Evolutionary conservation across 805 yeast genomes (phyloP).

Genomic region (Candida multigemmis): DNA sequence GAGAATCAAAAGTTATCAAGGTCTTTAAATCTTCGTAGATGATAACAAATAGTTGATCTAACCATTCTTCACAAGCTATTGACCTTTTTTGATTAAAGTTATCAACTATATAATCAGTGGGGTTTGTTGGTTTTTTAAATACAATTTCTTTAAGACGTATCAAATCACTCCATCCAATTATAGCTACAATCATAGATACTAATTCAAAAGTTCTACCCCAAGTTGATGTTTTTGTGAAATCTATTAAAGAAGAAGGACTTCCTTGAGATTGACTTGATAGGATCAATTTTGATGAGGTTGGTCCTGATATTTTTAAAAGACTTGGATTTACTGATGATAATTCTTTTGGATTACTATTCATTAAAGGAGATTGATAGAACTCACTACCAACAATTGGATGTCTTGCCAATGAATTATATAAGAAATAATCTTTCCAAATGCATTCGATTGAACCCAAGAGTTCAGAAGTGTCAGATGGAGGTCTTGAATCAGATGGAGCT

Average conservation of each 20-base stretch:
- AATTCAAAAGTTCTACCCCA: slow-evolving; percentile 51
- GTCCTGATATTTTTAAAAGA: slow-evolving; percentile 17
- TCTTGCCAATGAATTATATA: slow-evolving; percentile 18
- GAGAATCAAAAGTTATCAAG: slow-evolving; percentile 14
- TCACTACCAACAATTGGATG: slow-evolving; percentile 26
- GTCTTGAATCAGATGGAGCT: not conserved
- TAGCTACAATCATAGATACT: slow-evolving; percentile 56
- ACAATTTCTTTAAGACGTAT: slow-evolving; percentile 57
- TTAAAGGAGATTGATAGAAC: slow-evolving; percentile 28
- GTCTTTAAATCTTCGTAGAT: slow-evolving; percentile 51
- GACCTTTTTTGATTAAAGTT: slow-evolving; percentile 9
- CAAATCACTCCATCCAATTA: slow-evolving; percentile 77
- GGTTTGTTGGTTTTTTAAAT: slow-evolving; percentile 33
- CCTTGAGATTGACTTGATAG: slow-evolving; percentile 25
- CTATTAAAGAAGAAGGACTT: slow-evolving; percentile 17
- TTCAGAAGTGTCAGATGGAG: slow-evolving; percentile 3
- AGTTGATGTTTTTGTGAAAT: slow-evolving; percentile 23
- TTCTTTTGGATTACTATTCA: slow-evolving; percentile 21
- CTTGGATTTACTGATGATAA: slow-evolving; percentile 24
- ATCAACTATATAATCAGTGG: slow-evolving; percentile 10
- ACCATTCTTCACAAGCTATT: slow-evolving; percentile 63
- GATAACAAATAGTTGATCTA: slow-evolving; percentile 64
- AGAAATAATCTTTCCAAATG: slow-evolving; percentile 23
- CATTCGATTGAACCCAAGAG: slow-evolving; percentile 23
- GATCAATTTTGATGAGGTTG: slow-evolving; percentile 13